Conservation (phyloP, 306 rosid species). For the Rubus idaeus region DNA sequence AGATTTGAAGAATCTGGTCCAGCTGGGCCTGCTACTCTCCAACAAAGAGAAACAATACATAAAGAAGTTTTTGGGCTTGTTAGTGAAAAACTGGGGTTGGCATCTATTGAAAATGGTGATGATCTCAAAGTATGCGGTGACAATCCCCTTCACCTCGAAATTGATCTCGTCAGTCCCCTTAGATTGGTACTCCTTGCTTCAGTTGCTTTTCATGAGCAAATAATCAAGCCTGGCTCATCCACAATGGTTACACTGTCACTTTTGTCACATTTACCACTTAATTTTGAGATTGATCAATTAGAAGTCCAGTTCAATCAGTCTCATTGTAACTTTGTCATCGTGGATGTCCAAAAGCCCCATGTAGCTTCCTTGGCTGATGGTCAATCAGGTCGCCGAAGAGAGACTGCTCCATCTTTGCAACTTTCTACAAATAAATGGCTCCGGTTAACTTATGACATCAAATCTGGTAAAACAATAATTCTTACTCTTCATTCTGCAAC, state of each 20-base stretch:
- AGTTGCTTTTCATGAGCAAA: conserved; percentile 90
- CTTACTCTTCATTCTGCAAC: conserved; percentile 9
- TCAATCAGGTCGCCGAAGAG: conserved; percentile 48
- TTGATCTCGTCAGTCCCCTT: conserved; percentile 93
- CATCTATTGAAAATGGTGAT: conserved; percentile 35
- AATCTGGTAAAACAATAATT: conserved; percentile 57
- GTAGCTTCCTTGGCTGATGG: conserved; percentile 37
- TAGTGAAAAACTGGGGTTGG: conserved; percentile 41
- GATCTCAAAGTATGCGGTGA: conserved; percentile 52
- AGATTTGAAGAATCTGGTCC: conserved; percentile 66
- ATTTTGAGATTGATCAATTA: conserved; percentile 67
- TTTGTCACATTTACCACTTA: conserved; percentile 70
- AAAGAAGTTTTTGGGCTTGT: conserved; percentile 73
- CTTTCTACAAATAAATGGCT: conserved; percentile 86
- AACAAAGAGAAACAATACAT: conserved; percentile 70
- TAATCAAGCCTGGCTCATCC: conserved; percentile 68
- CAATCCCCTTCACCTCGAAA: conserved; percentile 71
- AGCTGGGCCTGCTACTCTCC: conserved; percentile 70
- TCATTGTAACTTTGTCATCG: conserved; percentile 67
- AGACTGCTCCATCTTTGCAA: conserved; percentile 55
- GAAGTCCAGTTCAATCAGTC: conserved; percentile 92
- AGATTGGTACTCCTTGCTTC: conserved; percentile 88
- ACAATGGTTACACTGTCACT: conserved; percentile 71
- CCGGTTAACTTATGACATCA: conserved; percentile 72
- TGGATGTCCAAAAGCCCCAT: conserved; percentile 54